Base-by-base conservation (phyloP, 2,329 filamentous ascomycete species). In the Didymella lethalis region DNA sequence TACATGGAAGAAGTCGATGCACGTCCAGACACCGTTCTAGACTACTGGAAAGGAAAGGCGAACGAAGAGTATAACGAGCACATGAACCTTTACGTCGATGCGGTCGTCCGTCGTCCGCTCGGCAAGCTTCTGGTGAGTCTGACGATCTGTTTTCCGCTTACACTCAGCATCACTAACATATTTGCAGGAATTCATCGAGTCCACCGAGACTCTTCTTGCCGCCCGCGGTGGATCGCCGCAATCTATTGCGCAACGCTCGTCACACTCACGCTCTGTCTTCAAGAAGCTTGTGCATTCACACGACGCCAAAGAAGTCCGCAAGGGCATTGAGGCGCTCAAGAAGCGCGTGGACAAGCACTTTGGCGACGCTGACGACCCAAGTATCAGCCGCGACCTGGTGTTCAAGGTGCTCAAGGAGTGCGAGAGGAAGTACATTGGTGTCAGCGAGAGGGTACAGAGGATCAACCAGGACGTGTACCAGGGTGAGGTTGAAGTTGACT, bases 331-430 rank as follows among this genome's bases (percentile, higher is more conserved):
- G 70, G 86, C 91, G 53, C 83, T 98, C 66, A 90, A 90, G 71
- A 97, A 96, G 81, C 86, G 94, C 48, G 91, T 98, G 1, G 94
- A 98, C 79, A 99, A 98, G 81, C 94, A 98, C 78, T 98, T 98
- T 82, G 92, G 92, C 43, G 92, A 96, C 66, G 90, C 89, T 5
- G 92, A 96, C 67, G 90, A 93, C 63, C 86, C 88, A 54, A 85
- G 81, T 23, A 81, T 90, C 53, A 90, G 86, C 68, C 78, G 84
- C 7, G 83, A 81, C 51, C 71, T 90, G 49, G 85, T 89, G 25
- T 76, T 77, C 44, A 85, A 87, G 73, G 86, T 89, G 28, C 78
- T 86, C 48, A 84, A 83, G 56, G 85, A 85, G 70, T 88, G 86
- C 63, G 85, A 88, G 74, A 75, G 75, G 34, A 81, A 81, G 40